Base-by-base conservation (phyloP, 2,329 filamentous ascomycete species). In the Trichoderma hamatum region DNA sequence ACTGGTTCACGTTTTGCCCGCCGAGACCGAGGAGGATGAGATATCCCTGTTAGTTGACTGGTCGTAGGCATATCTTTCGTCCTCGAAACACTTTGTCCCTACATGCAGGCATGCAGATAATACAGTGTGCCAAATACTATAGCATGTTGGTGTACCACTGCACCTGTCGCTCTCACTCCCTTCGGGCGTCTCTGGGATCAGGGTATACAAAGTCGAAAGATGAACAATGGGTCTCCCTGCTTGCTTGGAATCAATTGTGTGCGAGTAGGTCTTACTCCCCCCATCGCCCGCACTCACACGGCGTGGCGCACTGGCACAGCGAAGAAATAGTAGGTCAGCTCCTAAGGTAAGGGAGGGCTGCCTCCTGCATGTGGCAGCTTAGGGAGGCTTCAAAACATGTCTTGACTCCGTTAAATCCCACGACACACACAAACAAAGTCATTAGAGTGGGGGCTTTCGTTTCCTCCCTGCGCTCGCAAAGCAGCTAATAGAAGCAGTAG, bases 181-280 rank as follows among this genome's bases (percentile, higher is more conserved):
- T 13, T 24, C 46, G 24, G 2, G 9, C 5, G 10, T 49, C 46
- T 24, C 46, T 49, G 21, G 46, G 9, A 49, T 24, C n/a, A 13
- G 10, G n/a, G 10, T 49, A 49, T 16, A 14, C 14, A 46, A 24
- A 28, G 26, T 55, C 26, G 49, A 43, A 28, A 30, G 32, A 19
- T 6, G 49, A 21, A 34, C 51, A 54, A 66, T 66, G 52, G n/a
- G 36, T 49, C 63, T 58, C 52, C 63, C 52, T 66, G 63, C n/a
- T 58, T 66, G 63, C n/a, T 58, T 26, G 36, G 5, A 58, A 30
- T 26, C 52, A 16, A 30, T 39, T 39, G 11, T 26, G n/a, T 49
- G 21, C 21, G 21, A 49, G 49, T 19, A 30, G 13, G 36, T 19
- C 34, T 59, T 24, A 2, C 32, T 32, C 26, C 28, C 43, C 55